Conservation (phyloP, 2,329 filamentous ascomycete genomes). For the Phialophora chinensis region DNA sequence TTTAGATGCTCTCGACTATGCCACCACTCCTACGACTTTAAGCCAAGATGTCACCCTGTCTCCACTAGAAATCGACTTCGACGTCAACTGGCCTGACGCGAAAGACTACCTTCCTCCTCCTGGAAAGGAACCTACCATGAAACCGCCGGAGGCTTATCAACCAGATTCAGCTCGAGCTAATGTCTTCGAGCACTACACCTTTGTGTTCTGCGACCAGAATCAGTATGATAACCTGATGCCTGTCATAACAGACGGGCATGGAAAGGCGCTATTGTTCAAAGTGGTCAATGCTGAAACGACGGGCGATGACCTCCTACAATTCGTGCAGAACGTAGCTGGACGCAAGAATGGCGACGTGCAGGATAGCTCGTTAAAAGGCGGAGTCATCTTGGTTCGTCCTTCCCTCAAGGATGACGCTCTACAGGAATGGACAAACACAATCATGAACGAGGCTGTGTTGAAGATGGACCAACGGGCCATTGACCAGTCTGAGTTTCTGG, state of each 20-base stretch:
- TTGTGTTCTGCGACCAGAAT: constrained; percentile 78
- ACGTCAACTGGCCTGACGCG: constrained; percentile 77
- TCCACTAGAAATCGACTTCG: constrained; percentile 78
- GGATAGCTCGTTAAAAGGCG: constrained; percentile 67
- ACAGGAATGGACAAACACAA: constrained; percentile 70
- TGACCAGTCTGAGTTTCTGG: constrained; percentile 88
- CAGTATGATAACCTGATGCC: constrained; percentile 79
- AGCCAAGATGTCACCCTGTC: constrained; percentile 59
- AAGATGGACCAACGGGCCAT: constrained; percentile 80
- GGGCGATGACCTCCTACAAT: constrained; percentile 76
- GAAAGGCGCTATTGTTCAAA: constrained; percentile 75
- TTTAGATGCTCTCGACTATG: constrained; percentile 72
- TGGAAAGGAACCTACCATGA: constrained; percentile 75
- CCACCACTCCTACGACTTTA: constrained; percentile 58
- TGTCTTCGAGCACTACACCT: constrained; percentile 85
- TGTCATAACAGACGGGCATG: constrained; percentile 77
- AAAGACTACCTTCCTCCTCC: constrained; percentile 73
- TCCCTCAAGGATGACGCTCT: constrained; percentile 61
- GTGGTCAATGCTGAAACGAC: constrained; percentile 68
- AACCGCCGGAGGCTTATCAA: constrained; percentile 71
- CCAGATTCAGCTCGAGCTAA: constrained; percentile 70
- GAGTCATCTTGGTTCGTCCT: constrained; percentile 77
- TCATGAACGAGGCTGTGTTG: constrained; percentile 72
- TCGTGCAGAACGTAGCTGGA: constrained; percentile 75
- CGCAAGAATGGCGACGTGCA: constrained; percentile 71